Evolutionary conservation across 805 yeast genomes (phyloP).

Genomic region (Candida arabinofermentans): DNA sequence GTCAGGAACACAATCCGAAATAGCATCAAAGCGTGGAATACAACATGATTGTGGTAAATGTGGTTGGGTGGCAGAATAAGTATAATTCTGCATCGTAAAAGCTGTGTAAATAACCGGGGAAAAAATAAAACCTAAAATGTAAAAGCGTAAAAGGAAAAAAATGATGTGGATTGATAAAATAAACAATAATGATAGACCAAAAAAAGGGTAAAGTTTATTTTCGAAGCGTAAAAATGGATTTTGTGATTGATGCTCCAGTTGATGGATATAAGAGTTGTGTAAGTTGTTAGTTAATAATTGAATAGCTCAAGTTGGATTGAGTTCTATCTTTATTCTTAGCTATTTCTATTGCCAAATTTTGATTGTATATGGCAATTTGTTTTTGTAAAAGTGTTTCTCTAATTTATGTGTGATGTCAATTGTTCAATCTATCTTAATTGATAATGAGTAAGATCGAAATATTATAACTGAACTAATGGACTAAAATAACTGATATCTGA

Average conservation of each 20-base stretch:
- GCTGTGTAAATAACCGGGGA: background rate
- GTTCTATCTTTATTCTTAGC: background rate
- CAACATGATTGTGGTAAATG: background rate
- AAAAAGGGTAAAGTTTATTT: no score
- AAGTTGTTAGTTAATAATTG: background rate
- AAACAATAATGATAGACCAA: no score
- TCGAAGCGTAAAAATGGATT: background rate
- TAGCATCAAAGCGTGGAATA: background rate
- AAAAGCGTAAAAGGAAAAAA: background rate
- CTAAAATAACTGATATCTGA: background rate
- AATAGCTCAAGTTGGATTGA: slow-evolving; percentile 1
- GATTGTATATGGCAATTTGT: no score
- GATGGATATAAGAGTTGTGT: no score
- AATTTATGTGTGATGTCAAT: no score
- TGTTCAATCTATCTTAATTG: no score
- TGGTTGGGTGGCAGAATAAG: background rate
- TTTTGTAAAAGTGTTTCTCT: no score
- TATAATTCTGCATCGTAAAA: slow-evolving; percentile 2
- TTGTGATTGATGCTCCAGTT: background rate
- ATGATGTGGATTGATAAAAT: background rate
- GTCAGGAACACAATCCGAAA: slow-evolving; percentile 7
- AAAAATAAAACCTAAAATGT: background rate
- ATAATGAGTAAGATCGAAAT: no score
- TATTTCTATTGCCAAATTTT: no score
- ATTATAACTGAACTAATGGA: background rate